phyloP scores from a whole-genome alignment of 1,284 basidiomycete species.

The Inonotus hispidus region DNA sequence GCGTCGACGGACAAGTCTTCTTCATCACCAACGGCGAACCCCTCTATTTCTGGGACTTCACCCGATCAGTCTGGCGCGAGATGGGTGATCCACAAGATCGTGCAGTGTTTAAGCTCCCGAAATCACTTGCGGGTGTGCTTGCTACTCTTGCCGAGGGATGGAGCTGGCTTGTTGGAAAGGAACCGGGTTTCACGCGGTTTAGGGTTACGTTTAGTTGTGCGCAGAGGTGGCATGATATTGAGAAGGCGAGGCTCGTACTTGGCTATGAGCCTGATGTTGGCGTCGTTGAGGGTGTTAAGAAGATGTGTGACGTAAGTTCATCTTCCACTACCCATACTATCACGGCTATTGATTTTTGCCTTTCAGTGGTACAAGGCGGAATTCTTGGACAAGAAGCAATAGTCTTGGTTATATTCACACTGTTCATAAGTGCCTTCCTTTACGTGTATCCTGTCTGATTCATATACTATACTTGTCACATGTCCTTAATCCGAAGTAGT shows the following conservation, averaged over 20 bases:
- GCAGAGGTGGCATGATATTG: conserved; percentile 89
- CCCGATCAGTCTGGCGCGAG: conserved; percentile 78
- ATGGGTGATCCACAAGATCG: conserved; percentile 54
- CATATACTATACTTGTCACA: background rate
- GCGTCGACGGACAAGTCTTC: conserved; percentile 91
- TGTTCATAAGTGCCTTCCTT: background rate
- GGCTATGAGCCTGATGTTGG: conserved; percentile 92
- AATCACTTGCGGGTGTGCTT: conserved; percentile 60
- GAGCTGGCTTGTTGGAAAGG: conserved; percentile 71
- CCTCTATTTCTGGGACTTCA: conserved; percentile 94
- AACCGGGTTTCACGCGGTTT: conserved; percentile 88
- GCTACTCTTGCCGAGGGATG: conserved; percentile 73
- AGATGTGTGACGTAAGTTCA: conserved; percentile 68
- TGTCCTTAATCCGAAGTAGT: too few species aligned
- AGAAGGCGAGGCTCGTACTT: conserved; percentile 87
- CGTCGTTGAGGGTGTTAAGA: conserved; percentile 82
- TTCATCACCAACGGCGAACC: conserved; percentile 99
- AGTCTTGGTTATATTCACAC: background rate
- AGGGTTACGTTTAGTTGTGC: conserved; percentile 76
- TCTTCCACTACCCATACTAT: background rate
- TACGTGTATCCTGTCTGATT: background rate
- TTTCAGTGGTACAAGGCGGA: conserved; percentile 43
- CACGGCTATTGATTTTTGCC: conserved; percentile 7
- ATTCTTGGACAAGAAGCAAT: conserved; percentile 14
- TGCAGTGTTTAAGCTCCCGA: conserved; percentile 52